These are phyloP conservation scores for Diplocarpon mali DNA, from an alignment of 2,329 filamentous ascomycete species.

Conservation along the genomic window DNA sequence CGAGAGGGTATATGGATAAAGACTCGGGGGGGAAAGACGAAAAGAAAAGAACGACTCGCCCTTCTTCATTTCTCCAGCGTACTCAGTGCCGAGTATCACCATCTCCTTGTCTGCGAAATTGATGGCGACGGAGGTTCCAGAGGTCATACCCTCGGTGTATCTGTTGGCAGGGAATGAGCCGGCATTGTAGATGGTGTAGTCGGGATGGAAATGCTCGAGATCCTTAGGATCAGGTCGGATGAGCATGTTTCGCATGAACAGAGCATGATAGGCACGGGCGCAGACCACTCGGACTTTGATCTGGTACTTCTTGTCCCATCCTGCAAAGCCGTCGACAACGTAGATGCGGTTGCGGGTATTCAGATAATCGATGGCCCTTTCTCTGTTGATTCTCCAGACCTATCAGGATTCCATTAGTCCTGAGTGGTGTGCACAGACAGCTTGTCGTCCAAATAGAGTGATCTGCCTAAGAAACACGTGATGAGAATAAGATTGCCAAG, in stretches of 20 bases:
- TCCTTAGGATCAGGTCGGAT: slow-evolving; percentile 87
- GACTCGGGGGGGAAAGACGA: no score
- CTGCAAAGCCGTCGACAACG: slow-evolving; percentile 92
- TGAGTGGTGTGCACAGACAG: neutral
- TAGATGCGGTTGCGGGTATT: slow-evolving; percentile 99
- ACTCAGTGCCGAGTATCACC: slow-evolving; percentile 98
- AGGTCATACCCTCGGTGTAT: slow-evolving; percentile 98
- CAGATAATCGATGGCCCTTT: slow-evolving; percentile 96
- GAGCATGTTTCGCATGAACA: slow-evolving; percentile 99
- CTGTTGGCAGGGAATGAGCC: slow-evolving; percentile 97
- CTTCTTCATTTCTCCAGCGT: slow-evolving; percentile 97
- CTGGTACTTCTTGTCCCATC: slow-evolving; percentile 97
- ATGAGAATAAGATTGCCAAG: slow-evolving; percentile 8
- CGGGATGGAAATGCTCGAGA: slow-evolving; percentile 93
- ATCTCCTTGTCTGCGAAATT: slow-evolving; percentile 99
- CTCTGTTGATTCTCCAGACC: slow-evolving; percentile 99
- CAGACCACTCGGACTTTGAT: slow-evolving; percentile 97
- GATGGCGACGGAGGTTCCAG: slow-evolving; percentile 92
- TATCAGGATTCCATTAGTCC: slow-evolving; percentile 31
- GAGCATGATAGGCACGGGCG: slow-evolving; percentile 95
- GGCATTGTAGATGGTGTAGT: slow-evolving; percentile 99
- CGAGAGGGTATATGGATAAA: no score
- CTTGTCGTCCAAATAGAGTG: slow-evolving; percentile 8
- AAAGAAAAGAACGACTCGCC: no score
- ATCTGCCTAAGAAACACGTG: slow-evolving; percentile 10